These are phyloP conservation scores for Achaetomium macrosporum DNA, from an alignment of 2,329 filamentous ascomycete genomes.

Conservation along the genomic window DNA sequence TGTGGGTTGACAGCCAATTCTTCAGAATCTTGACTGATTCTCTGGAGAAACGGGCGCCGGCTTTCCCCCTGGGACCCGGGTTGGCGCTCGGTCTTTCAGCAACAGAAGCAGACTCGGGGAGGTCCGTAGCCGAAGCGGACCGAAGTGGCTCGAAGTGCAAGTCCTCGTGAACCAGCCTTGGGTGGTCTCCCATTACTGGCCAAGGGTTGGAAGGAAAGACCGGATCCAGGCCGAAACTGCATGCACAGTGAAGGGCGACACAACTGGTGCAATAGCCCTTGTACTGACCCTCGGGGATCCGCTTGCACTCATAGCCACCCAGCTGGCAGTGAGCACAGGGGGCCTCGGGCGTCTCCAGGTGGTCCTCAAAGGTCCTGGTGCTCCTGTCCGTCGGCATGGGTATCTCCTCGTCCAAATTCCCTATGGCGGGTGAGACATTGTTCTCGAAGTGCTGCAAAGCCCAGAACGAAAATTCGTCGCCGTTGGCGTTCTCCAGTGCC, in stretches of 20 bases:
- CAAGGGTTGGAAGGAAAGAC: slow-evolving; percentile 43
- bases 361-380: slow-evolving; percentile 31
- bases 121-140: slow-evolving; percentile 24
- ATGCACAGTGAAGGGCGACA: slow-evolving; percentile 52
- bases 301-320: slow-evolving; percentile 54
- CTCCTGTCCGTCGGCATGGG: slow-evolving; percentile 24
- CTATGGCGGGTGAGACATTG: slow-evolving; percentile 30
- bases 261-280: slow-evolving; percentile 58
- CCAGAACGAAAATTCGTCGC: slow-evolving; percentile 55
- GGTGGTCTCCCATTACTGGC: slow-evolving; percentile 40
- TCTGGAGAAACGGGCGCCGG: slow-evolving; percentile 70
- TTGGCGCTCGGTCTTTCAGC: slow-evolving; percentile 5
- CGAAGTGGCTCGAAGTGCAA: slow-evolving; percentile 19
- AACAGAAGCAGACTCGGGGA: slow-evolving; percentile 25
- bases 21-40: slow-evolving; percentile 76
- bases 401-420: slow-evolving; percentile 14
- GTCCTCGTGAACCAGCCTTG: slow-evolving; percentile 37
- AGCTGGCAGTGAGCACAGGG: slow-evolving; percentile 49
- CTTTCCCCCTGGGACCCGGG: slow-evolving; percentile 46
- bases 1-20: slow-evolving; percentile 76
- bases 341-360: slow-evolving; percentile 39
- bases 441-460: slow-evolving; percentile 53
- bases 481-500: slow-evolving; percentile 49
- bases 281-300: slow-evolving; percentile 52
- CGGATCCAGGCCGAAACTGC: slow-evolving; percentile 46